Percentiles rank a stretch among this genome's conserved stretches.
phyloP scores from a whole-genome alignment of 371 early-diverging fungal species.

The Dichotomocladium elegans region DNA sequence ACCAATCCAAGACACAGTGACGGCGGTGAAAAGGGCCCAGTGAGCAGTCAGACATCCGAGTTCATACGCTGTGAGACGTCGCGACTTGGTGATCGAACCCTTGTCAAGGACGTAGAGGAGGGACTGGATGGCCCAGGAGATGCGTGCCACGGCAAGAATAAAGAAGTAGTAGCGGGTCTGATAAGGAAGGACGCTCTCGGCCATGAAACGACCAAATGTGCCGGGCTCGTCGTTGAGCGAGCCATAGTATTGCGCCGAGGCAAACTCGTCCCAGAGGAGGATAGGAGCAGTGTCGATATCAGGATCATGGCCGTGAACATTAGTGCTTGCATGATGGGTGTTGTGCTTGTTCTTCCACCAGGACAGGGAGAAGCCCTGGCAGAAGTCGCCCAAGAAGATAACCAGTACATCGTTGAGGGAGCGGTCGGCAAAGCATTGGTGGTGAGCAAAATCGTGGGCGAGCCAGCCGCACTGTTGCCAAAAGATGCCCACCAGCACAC shows the following conservation, averaged over 20 bases:
- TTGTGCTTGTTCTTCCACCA: slow-evolving; percentile 93
- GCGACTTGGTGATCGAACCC: slow-evolving; percentile 52
- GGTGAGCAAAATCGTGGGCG: slow-evolving; percentile 84
- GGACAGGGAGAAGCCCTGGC: slow-evolving; percentile 73
- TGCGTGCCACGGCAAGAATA: slow-evolving; percentile 73
- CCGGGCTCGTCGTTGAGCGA: slow-evolving; percentile 43
- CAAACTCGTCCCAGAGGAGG: slow-evolving; percentile 83
- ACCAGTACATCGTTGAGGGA: slow-evolving; percentile 60
- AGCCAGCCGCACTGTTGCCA: slow-evolving; percentile 92
- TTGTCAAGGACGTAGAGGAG: slow-evolving; percentile 55
- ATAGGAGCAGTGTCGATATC: slow-evolving; percentile 87
- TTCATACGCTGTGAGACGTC: slow-evolving; percentile 54
- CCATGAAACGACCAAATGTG: slow-evolving; percentile 63
- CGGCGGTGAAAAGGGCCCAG: slow-evolving; percentile 66
- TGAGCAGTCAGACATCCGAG: slow-evolving; percentile 58
- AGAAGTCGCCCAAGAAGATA: slow-evolving; percentile 74
- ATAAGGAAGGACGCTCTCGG: slow-evolving; percentile 52
- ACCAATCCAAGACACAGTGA: slow-evolving; percentile 52
- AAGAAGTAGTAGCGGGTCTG: slow-evolving; percentile 82
- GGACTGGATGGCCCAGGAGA: slow-evolving; percentile 75
- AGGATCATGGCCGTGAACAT: slow-evolving; percentile 81
- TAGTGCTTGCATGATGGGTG: slow-evolving; percentile 84
- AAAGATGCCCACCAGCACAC: slow-evolving; percentile 65
- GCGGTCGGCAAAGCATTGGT: slow-evolving; percentile 78
- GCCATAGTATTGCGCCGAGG: slow-evolving; percentile 68